phyloP scores from a whole-genome alignment of 495 filamentous ascomycete genomes.

The Penicillium taxi region DNA sequence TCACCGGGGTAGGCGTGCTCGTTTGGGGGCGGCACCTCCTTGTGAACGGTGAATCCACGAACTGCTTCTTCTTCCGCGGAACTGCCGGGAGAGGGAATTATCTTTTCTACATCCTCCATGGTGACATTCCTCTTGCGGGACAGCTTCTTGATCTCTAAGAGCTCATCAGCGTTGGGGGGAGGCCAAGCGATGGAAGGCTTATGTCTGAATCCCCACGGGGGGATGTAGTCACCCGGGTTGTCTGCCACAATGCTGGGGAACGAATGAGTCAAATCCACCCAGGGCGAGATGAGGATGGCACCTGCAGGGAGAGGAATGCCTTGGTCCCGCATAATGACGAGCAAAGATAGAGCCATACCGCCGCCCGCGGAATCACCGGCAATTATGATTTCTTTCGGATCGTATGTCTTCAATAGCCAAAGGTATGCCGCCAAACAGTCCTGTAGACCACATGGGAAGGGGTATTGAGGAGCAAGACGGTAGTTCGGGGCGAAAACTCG shows the following conservation, averaged over 20 bases:
- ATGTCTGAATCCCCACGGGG: slow-evolving; percentile 75
- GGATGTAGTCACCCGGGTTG: slow-evolving; percentile 76
- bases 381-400: slow-evolving; percentile 68
- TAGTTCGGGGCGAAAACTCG: slow-evolving; percentile 83
- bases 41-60: slow-evolving; percentile 34
- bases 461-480: slow-evolving; percentile 84
- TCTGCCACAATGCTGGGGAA: slow-evolving; percentile 79
- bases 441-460: slow-evolving; percentile 84
- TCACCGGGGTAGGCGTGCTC: slow-evolving; percentile 29
- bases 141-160: slow-evolving; percentile 35
- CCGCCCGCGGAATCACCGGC: slow-evolving; percentile 89
- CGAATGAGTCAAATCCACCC: slow-evolving; percentile 89
- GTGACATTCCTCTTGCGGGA: slow-evolving; percentile 29
- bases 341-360: slow-evolving; percentile 73
- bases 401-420: slow-evolving; percentile 63
- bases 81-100: slow-evolving; percentile 10
- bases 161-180: slow-evolving; percentile 73
- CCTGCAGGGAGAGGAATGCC: slow-evolving; percentile 78
- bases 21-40: slow-evolving; percentile 11
- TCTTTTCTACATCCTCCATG: slow-evolving; percentile 14
- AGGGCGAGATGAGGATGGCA: slow-evolving; percentile 82
- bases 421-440: slow-evolving; percentile 86
- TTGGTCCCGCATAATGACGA: slow-evolving; percentile 74
- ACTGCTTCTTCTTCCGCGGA: slow-evolving; percentile 29
- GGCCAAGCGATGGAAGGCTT: slow-evolving; percentile 81